Evolutionary conservation across 257 asterid genomes (phyloP), one percentile per base, ranked within the genome.

Genomic region (Marsdenia floribunda): DNA sequence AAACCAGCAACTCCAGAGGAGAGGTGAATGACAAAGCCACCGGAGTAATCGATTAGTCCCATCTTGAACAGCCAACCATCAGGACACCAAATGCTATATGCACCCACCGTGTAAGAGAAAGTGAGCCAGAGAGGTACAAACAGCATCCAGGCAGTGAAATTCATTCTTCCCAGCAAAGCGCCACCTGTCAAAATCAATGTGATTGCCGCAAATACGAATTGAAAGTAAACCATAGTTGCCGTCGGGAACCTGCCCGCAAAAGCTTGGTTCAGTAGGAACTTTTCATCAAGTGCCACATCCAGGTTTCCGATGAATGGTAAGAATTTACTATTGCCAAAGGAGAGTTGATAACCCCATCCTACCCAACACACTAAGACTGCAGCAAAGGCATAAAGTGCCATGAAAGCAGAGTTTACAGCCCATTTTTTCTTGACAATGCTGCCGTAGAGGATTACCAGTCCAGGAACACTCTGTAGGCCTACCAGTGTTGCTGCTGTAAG

Each of bases 1-100:
- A 91, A 90, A 18, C 97, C 97, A 2, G 97, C 96, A 0, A 88
- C 90, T 0, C 97, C 97, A 0, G 97, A 89, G 53, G 97, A 87
- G 29, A 89, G 85, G 64, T 91, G 96, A 74, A 91, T 91, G 47
- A 91, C 97, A 60, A 53, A 87, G 0, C 97, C 97, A 2, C 97
- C 97, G 2, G 96, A 84, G 77, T 84, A 91, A 18, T 91, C 97
- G n/a, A 90, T 90, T 9, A 91, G 69, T 15, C 97, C 97, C 88
- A 65, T 79, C 59, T 22, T 73, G 18, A 40, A 21, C 64, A 91
- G 44, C 96, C 97, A 90, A 0, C 97, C 96, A 33, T 78, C 70
- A 1, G 94, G 91, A 50, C 88, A 85, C 97, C 97, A 90, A 3
- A 91, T 84, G 58, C 93, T 88, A 72, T 64, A 90, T 2, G 97